Base-by-base conservation (phyloP, 192 early-diverging fungal genomes). In the Backusella sp. region DNA sequence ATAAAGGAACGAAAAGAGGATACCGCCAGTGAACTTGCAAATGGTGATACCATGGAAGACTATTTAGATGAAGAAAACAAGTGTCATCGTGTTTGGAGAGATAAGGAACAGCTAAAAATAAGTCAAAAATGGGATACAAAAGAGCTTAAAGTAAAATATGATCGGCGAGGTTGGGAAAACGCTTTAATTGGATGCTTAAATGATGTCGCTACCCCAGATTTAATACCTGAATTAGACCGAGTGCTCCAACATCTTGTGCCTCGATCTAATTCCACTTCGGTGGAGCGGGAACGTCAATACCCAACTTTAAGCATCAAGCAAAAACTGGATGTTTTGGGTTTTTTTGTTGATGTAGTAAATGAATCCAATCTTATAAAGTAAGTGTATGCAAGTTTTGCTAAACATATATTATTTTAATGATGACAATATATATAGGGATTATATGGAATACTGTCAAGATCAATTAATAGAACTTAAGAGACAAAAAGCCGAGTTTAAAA, bases 71-170 rank as follows among this genome's bases (percentile, higher is more conserved):
- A 67, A 28, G 59, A 70, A 21, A 49, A 41, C 12, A 11, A 36
- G 30, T 4, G 36, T 23, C 52, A 56, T 19, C 36, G 66, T 8
- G 39, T 52, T 9, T 80, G 73, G 79, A 37, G 79, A 36, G 71
- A 77, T 11, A 65, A 69, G 14, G 79, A 76, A 30, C 70, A 46
- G 8, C 46, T 76, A 32, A 75, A 70, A 36, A 70, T 88, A 28
- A 79, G 77, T 14, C 76, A 85, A n/a, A 80, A 77, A 26, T 89
- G 88, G 88, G 88, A 89, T 41, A 73, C 78, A 23, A 85, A 72
- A 46, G 69, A 80, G 74, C 73, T 89, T 6, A 66, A 81, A 77
- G 39, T 76, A 79, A 71, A 68, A 72, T 66, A 80, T 21, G 80
- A 77, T 46, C 72, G 86, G 62, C 77, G 84, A 66, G 80, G 82